These are phyloP conservation scores for Mortierella sp. DNA, from an alignment of 371 early-diverging fungal genomes.

Conservation along the genomic window DNA sequence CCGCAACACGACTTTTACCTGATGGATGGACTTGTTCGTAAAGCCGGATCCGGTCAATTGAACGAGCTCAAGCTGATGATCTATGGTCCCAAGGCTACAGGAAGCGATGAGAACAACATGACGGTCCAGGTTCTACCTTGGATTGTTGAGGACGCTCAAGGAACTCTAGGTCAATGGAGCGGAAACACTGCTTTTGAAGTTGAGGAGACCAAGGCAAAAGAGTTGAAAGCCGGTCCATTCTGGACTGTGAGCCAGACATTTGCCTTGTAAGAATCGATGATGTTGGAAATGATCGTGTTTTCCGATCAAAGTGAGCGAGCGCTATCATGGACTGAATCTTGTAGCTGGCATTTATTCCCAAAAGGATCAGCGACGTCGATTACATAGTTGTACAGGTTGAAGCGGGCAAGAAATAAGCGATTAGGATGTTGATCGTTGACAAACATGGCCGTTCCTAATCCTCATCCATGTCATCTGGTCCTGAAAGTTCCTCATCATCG, in stretches of 20 bases:
- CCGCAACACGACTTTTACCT: constrained; percentile 82
- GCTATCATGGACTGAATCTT: no score
- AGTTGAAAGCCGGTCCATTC: constrained; percentile 22
- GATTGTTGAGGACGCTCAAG: constrained; percentile 40
- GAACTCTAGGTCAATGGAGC: constrained; percentile 32
- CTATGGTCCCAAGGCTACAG: constrained; percentile 18
- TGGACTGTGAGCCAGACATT: constrained; percentile 33
- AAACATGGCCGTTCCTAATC: no score
- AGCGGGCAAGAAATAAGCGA: no score
- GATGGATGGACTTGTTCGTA: constrained; percentile 66
- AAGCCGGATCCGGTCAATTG: constrained; percentile 15
- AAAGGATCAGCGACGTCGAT: no score
- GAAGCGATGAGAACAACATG: background rate
- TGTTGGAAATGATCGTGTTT: no score
- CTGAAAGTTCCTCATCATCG: constrained; percentile 40
- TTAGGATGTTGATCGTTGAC: no score
- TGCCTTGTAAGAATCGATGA: background rate
- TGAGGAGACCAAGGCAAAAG: constrained; percentile 3
- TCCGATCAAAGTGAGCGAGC: no score
- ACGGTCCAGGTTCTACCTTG: constrained; percentile 27
- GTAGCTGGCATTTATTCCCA: no score
- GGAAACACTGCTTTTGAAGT: constrained; percentile 27
- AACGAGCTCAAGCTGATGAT: constrained; percentile 48
- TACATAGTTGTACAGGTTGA: no score
- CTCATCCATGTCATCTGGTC: constrained; percentile 51